phyloP scores from a whole-genome alignment of 495 filamentous ascomycete species.

The Trichocladium uniseriatum region DNA sequence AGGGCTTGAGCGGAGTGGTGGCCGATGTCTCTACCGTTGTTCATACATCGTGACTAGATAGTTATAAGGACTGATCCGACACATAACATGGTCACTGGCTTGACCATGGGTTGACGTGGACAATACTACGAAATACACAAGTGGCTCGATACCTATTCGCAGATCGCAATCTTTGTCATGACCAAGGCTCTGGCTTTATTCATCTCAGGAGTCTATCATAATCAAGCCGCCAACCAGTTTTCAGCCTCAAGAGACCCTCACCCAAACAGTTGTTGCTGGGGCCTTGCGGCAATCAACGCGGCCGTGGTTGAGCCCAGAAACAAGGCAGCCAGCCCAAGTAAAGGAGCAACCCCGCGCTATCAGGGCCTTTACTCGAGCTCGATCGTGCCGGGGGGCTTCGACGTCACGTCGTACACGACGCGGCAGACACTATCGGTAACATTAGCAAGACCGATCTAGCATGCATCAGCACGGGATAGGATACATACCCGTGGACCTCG shows the following conservation, averaged over 20 bases:
- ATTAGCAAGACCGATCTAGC: background rate
- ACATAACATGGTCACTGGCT: too few relatives aligned
- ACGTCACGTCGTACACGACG: constrained; percentile 53
- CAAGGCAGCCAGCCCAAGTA: too few relatives aligned
- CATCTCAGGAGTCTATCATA: constrained; percentile 5
- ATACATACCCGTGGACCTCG: constrained; percentile 60
- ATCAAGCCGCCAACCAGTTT: background rate
- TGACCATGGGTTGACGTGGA: too few relatives aligned
- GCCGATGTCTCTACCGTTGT: too few relatives aligned
- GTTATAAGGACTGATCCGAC: too few relatives aligned
- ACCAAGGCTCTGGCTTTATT: background rate
- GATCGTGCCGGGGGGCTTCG: constrained; percentile 60
- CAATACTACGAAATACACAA: too few relatives aligned
- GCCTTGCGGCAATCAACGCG: background rate
- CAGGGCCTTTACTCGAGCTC: constrained; percentile 10
- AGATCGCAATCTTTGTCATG: background rate
- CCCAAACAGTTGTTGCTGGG: background rate
- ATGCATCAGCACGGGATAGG: constrained; percentile 25
- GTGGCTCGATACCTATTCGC: too few relatives aligned
- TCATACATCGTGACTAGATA: too few relatives aligned
- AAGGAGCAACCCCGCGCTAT: background rate
- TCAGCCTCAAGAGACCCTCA: background rate
- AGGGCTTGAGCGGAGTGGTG: background rate
- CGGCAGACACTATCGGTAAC: constrained; percentile 18
- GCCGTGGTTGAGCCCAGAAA: background rate